A percentile compares a stretch with the other conserved stretches of the same genome.
phyloP scores from a whole-genome alignment of 2,329 filamentous ascomycete genomes.

The Rhytidhysteron rufulum region DNA sequence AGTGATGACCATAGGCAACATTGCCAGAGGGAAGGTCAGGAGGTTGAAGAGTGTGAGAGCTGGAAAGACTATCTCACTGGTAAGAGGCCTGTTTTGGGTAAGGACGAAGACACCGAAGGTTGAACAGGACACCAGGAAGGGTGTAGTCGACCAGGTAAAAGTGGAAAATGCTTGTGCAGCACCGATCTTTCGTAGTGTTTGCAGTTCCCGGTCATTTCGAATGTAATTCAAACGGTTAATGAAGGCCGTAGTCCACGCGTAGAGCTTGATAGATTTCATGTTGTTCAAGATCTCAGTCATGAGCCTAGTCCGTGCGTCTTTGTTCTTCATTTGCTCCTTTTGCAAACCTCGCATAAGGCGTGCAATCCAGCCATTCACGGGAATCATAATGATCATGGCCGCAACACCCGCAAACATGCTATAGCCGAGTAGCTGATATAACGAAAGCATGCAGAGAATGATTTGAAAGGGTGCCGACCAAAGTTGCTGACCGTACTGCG shows the following conservation, averaged over 20 bases:
- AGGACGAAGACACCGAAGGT: conserved; percentile 94
- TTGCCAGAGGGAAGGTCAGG: conserved; percentile 87
- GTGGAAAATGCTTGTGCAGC: conserved; percentile 91
- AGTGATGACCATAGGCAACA: conserved; percentile 97
- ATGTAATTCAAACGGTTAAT: conserved; percentile 97
- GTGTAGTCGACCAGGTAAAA: conserved; percentile 96
- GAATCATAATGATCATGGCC: conserved; percentile 97
- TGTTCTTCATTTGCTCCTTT: conserved; percentile 98
- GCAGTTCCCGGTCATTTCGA: conserved; percentile 90
- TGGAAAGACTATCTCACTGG: conserved; percentile 93
- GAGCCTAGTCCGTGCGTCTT: conserved; percentile 84
- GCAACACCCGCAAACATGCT: conserved; percentile 95
- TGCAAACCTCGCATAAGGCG: conserved; percentile 91
- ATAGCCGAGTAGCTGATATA: conserved; percentile 90
- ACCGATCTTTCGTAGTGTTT: conserved; percentile 93
- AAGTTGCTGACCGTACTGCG: conserved; percentile 90
- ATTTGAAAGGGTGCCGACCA: conserved; percentile 99
- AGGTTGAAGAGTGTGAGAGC: conserved; percentile 92
- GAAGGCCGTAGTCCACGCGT: conserved; percentile 95
- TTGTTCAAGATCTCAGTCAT: conserved; percentile 99
- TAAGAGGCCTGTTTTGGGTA: conserved; percentile 74
- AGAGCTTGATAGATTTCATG: conserved; percentile 98
- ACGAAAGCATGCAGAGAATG: conserved; percentile 85
- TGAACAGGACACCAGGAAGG: conserved; percentile 94
- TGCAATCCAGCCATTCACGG: conserved; percentile 88